Evolutionary conservation across 352 stramenopile species (phyloP), one percentile per base, ranked within the genome.

Genomic region (Phytophthora podocarpi): DNA sequence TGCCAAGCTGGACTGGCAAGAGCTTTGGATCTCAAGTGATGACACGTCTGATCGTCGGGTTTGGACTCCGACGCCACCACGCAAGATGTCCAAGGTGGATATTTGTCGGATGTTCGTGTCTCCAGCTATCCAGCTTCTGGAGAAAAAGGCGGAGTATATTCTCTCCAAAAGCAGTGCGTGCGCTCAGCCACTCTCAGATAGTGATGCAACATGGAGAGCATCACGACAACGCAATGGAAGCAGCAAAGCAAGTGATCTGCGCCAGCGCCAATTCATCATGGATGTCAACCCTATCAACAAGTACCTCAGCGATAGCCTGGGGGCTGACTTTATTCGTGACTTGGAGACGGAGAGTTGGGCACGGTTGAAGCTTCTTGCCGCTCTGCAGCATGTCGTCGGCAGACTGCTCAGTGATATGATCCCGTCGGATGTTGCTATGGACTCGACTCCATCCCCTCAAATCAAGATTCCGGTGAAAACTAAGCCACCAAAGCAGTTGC

Each of bases 291-390:
- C 81, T 0, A 49, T 85, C 6, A 76, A 70, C 32, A 68, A 57
- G 4, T 59, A 70, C 37, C 61, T 82, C 21, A 62, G 70, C 7
- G 59, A 68, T 15, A 72, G 66, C 36, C 73, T 87, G 18, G 56
- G 54, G 6, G 43, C 67, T 1, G 32, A 53, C 12, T 54, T 74
- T 5, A 49, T 89, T 4, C 53, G 41, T 4, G 52, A 71, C n/a
- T 76, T 89, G 60, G 81, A 89, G 49, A 60, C 78, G 12, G 81
- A 90, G 45, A 89, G 81, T 46, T 90, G 81, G 81, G 65, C 70
- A 7, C 58, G 78, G 13, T 86, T 77, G 49, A 74, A 82, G 37
- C 51, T 78, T 3, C 74, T 82, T 2, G 62, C 68, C 1, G 50
- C 68, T 20, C 56, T 86, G 2, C 49, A 78, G 15, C 65, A 78